Evolutionary conservation across 768 basidiomycete species (phyloP).

Genomic region (Tylopilus cervinicoccineus): DNA sequence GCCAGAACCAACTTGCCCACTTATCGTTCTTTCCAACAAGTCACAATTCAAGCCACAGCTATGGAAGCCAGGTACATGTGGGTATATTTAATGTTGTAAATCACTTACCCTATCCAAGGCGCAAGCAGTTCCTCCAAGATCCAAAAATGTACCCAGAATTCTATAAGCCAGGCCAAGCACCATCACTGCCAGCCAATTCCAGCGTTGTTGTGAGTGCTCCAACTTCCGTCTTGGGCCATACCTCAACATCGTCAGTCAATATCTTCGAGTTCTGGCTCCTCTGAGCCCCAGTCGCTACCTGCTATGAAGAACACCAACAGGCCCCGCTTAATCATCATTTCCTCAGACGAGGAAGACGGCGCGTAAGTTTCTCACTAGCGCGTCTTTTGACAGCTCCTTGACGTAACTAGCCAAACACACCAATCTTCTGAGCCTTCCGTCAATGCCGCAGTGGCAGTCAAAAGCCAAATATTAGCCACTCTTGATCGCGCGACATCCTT

Average conservation of each 20-base stretch:
- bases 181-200: conserved; percentile 1
- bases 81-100: too few species aligned
- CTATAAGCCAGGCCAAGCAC: conserved; percentile 19
- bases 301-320: conserved; percentile 4
- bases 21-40: conserved; percentile 5
- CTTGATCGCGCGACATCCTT: conserved; percentile 23
- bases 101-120: conserved; percentile 11
- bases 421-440: background rate
- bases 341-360: conserved; percentile 29
- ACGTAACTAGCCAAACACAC: conserved; percentile 8
- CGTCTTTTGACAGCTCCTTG: background rate
- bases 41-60: background rate
- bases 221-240: background rate
- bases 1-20: conserved; percentile 1
- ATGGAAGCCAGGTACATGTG: conserved; percentile 28
- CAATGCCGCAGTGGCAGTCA: background rate
- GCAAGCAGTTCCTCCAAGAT: conserved; percentile 25
- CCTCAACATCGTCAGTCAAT: conserved; percentile 16
- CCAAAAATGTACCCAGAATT: conserved; percentile 30
- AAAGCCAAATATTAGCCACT: conserved; percentile 18
- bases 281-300: conserved; percentile 19
- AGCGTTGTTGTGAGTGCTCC: conserved; percentile 21
- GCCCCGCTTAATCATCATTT: conserved; percentile 22
- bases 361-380: conserved; percentile 3
- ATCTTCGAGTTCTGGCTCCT: conserved; percentile 21